Evolutionary conservation across 2,329 filamentous ascomycete genomes (phyloP).

Genomic region (Pseudogymnoascus sp.): DNA sequence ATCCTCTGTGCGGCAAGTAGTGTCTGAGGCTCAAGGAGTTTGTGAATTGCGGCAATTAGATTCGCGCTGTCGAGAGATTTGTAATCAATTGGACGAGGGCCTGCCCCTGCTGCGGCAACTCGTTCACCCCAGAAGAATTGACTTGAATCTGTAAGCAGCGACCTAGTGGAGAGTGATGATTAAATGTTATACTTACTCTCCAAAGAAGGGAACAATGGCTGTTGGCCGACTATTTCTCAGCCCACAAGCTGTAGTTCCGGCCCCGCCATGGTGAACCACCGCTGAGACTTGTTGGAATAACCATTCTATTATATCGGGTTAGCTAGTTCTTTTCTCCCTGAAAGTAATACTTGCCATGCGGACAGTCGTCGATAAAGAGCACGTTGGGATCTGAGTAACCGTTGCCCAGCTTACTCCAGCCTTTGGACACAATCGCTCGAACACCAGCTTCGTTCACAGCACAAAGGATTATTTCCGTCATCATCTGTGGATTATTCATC

Average conservation of each 20-base stretch:
- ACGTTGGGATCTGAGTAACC: constrained; percentile 34
- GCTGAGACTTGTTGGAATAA: constrained; percentile 49
- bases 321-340: background rate
- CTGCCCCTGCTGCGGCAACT: constrained; percentile 63
- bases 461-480: constrained; percentile 42
- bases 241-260: constrained; percentile 52
- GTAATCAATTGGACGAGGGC: constrained; percentile 61
- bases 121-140: constrained; percentile 77
- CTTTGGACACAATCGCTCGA: constrained; percentile 48
- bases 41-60: constrained; percentile 55
- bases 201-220: constrained; percentile 51
- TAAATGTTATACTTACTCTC: constrained; percentile 33
- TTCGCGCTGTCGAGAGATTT: constrained; percentile 59
- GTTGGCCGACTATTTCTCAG: constrained; percentile 47
- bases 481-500: constrained; percentile 41
- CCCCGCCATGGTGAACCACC: constrained; percentile 55
- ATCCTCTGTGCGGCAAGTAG: constrained; percentile 40
- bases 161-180: background rate
- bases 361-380: constrained; percentile 48
- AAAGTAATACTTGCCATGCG: constrained; percentile 35
- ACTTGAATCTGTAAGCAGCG: constrained; percentile 14
- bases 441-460: constrained; percentile 42
- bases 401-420: constrained; percentile 44
- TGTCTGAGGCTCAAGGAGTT: constrained; percentile 53
- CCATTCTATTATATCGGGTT: constrained; percentile 37